A percentile compares a stretch with the other conserved stretches of the same genome.
Evolutionary conservation across 306 rosid genomes (phyloP).

Genomic region (Delonix regia): DNA sequence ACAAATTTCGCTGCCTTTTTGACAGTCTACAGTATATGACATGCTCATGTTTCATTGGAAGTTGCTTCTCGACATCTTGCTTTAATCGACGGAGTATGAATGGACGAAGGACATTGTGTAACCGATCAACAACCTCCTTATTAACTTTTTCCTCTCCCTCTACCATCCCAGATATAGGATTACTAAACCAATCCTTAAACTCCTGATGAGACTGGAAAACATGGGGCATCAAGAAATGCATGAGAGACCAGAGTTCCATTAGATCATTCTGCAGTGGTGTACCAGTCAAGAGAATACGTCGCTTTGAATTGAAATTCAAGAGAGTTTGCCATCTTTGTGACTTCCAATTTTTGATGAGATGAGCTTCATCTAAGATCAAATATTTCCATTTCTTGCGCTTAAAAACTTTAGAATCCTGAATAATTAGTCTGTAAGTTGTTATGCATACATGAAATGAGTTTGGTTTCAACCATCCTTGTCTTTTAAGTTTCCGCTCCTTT

Average conservation of each 20-base stretch:
- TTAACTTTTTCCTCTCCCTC: conserved; percentile 98
- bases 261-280: conserved; percentile 98
- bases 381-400: conserved; percentile 99
- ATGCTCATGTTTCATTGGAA: conserved; percentile 94
- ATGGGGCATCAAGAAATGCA: conserved; percentile 99
- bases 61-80: conserved; percentile 97
- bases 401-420: conserved; percentile 97
- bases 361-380: conserved; percentile 98
- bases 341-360: conserved; percentile 97
- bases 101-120: conserved; percentile 97
- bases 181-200: conserved; percentile 98
- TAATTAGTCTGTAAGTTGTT: conserved; percentile 93
- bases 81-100: conserved; percentile 93
- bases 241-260: conserved; percentile 99
- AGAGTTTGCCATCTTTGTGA: conserved; percentile 99
- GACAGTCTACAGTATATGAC: conserved; percentile 90
- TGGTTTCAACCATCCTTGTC: conserved; percentile 95
- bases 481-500: conserved; percentile 86
- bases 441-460: conserved; percentile 97
- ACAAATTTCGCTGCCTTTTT: conserved; percentile 93
- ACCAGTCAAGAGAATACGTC: conserved; percentile 92
- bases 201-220: conserved; percentile 98
- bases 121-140: conserved; percentile 97
- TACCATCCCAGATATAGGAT: conserved; percentile 99
- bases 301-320: conserved; percentile 92